Evolutionary conservation across 2,329 filamentous ascomycete genomes (phyloP).

Genomic region (Aureobasidium sp.): DNA sequence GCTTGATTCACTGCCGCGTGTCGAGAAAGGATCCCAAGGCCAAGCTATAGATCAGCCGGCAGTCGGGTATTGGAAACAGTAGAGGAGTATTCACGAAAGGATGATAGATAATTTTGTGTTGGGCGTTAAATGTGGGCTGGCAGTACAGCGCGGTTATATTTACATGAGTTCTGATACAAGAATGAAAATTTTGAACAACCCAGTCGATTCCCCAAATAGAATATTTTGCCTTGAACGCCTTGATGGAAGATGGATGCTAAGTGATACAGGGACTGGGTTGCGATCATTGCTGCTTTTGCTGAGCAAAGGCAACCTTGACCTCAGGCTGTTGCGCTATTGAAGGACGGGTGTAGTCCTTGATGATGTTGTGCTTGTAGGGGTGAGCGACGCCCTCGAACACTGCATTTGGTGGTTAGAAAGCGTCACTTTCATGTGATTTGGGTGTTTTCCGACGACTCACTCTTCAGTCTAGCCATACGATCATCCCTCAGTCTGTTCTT

Average conservation of each 20-base stretch:
- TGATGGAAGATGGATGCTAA: not conserved
- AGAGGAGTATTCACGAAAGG: not conserved
- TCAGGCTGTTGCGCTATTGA: conserved; percentile 15
- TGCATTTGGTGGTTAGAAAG: conserved; percentile 23
- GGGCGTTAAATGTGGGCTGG: conserved; percentile 8
- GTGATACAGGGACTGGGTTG: not conserved
- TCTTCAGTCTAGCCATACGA: conserved; percentile 78
- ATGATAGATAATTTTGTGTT: not conserved
- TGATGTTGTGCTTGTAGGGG: conserved; percentile 83
- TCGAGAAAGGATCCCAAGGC: conserved; percentile 45
- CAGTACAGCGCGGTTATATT: conserved; percentile 11
- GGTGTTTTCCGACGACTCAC: conserved; percentile 34
- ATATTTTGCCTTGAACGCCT: conserved; percentile 18
- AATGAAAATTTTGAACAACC: conserved; percentile 1
- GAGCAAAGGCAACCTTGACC: conserved; percentile 14
- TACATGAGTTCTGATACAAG: conserved; percentile 8
- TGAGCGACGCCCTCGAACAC: conserved; percentile 90
- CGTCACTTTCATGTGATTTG: not conserved
- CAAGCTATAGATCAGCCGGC: conserved; percentile 30
- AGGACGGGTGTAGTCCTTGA: conserved; percentile 40
- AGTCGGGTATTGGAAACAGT: too few relatives aligned
- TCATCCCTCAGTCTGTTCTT: conserved; percentile 92
- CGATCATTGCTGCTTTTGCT: conserved; percentile 8
- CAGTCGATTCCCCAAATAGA: conserved; percentile 4
- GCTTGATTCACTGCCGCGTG: conserved; percentile 90